These are phyloP conservation scores for Coprinopsis sp. DNA, from an alignment of 768 basidiomycete genomes.

Conservation along the genomic window DNA sequence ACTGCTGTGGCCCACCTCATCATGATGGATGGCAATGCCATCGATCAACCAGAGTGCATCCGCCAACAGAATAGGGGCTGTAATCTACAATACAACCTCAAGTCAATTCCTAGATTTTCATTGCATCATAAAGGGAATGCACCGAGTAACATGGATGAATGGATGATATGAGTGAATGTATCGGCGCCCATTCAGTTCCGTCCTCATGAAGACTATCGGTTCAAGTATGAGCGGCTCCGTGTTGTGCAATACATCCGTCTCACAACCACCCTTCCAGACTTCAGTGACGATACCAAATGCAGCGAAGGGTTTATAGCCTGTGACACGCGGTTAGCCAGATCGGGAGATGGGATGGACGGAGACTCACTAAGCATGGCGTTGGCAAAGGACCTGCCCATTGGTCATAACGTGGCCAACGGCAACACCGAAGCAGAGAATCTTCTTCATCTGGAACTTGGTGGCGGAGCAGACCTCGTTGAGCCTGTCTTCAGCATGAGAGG, in stretches of 20 bases:
- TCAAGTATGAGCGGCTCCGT: slow-evolving; percentile 98
- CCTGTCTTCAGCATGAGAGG: too few species aligned
- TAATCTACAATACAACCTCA: too few species aligned
- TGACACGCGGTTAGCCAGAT: slow-evolving; percentile 6
- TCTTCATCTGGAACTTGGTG: too few species aligned
- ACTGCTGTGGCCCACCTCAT: too few species aligned
- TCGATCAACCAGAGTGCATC: too few species aligned
- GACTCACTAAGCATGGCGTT: slow-evolving; percentile 95
- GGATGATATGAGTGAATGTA: slow-evolving; percentile 23
- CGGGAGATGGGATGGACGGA: background rate
- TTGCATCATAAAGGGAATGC: background rate
- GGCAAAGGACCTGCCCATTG: slow-evolving; percentile 91
- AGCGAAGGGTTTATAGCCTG: slow-evolving; percentile 72
- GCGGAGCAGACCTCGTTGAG: too few species aligned
- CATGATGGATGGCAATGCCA: too few species aligned
- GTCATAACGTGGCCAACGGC: slow-evolving; percentile 98
- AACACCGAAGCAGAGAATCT: too few species aligned
- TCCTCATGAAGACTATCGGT: slow-evolving; percentile 81
- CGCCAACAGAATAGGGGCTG: too few species aligned
- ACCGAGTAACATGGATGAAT: background rate
- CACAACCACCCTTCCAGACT: slow-evolving; percentile 17
- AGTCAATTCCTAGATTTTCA: too few species aligned
- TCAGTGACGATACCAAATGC: slow-evolving; percentile 2
- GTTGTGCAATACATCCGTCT: slow-evolving; percentile 70
- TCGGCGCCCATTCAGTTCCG: slow-evolving; percentile 90